Evolutionary conservation across 129 eudicot genomes (phyloP).

Genomic region (Daucus carota): DNA sequence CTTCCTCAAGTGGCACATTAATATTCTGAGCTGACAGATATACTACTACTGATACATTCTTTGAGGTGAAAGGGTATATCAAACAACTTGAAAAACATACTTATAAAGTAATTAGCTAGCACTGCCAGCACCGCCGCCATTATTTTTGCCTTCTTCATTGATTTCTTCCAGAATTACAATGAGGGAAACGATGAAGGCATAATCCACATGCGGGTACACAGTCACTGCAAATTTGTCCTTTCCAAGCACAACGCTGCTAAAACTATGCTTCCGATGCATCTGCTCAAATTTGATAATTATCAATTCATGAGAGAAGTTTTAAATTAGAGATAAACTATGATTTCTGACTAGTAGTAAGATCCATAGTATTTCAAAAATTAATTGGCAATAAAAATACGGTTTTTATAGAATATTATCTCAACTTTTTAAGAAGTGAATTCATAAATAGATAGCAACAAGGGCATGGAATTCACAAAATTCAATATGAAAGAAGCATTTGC

Average conservation of each 20-base stretch:
- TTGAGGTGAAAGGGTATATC: not conserved
- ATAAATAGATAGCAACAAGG: not conserved
- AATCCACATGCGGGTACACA: slow-evolving; percentile 39
- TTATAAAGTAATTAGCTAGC: too few species aligned
- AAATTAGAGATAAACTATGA: not conserved
- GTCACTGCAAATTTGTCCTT: slow-evolving; percentile 40
- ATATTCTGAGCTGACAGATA: not conserved
- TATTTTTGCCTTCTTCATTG: slow-evolving; percentile 19
- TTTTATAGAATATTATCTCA: not conserved
- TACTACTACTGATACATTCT: not conserved
- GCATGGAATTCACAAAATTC: not conserved
- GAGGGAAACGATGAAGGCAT: slow-evolving; percentile 44
- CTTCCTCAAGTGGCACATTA: not conserved
- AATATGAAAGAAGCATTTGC: not conserved
- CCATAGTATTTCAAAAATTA: too few species aligned
- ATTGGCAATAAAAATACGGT: too few species aligned
- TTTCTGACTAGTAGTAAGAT: not conserved
- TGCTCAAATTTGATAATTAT: not conserved
- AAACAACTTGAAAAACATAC: too few species aligned
- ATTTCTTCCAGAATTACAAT: slow-evolving; percentile 36
- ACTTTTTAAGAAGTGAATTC: too few species aligned
- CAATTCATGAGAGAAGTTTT: not conserved
- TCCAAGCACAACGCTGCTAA: slow-evolving; percentile 30
- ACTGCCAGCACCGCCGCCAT: not conserved
- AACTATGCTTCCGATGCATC: slow-evolving; percentile 42